Evolutionary conservation across 805 yeast species (phyloP).

Genomic region (Myxozyma nipponensis): DNA sequence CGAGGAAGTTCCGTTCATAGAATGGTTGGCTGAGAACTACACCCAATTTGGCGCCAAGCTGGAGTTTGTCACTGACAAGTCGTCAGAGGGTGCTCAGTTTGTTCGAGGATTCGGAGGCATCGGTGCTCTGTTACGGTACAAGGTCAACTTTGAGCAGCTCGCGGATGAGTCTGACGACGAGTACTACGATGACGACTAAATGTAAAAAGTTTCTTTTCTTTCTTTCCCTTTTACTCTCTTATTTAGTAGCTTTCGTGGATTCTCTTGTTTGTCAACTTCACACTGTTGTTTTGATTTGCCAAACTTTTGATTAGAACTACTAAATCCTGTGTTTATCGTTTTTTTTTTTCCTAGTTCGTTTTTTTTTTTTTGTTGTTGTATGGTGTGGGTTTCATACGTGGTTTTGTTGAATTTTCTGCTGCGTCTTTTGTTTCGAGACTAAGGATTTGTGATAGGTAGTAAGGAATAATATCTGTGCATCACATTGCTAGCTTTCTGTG

Average conservation of each 20-base stretch:
- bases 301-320: too few relatives aligned
- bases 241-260: not conserved
- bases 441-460: too few relatives aligned
- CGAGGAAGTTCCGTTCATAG: slow-evolving; percentile 79
- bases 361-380: not conserved
- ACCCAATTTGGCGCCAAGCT: slow-evolving; percentile 89
- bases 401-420: too few relatives aligned
- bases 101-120: slow-evolving; percentile 98
- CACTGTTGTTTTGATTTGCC: not conserved
- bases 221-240: not conserved
- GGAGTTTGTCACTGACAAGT: slow-evolving; percentile 94
- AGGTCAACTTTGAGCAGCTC: slow-evolving; percentile 94
- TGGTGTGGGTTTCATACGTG: not conserved
- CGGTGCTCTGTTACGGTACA: slow-evolving; percentile 94
- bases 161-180: slow-evolving; percentile 86
- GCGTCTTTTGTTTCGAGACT: not conserved
- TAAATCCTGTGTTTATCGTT: too few relatives aligned
- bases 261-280: not conserved
- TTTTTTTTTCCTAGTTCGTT: not conserved
- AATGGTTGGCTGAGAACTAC: slow-evolving; percentile 98
- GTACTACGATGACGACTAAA: slow-evolving; percentile 58
- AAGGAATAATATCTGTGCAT: too few relatives aligned
- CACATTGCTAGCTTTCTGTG: too few relatives aligned
- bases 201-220: slow-evolving; percentile 4
- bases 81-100: slow-evolving; percentile 98